phyloP scores from a whole-genome alignment of 1,284 basidiomycete genomes.

The Hymenochaete sp. region DNA sequence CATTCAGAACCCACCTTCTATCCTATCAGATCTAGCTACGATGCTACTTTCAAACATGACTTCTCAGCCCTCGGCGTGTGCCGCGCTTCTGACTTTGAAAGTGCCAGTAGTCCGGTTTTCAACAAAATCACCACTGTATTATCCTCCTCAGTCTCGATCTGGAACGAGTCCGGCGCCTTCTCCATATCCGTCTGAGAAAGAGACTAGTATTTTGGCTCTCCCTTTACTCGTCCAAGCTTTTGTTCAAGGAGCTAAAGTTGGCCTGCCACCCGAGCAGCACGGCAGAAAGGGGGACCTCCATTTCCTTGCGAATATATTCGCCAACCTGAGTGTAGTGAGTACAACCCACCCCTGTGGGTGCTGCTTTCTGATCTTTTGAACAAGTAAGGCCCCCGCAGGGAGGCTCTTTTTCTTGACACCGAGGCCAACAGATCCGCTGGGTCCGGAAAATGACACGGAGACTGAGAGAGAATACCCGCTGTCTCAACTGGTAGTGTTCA shows the following conservation, averaged over 20 bases:
- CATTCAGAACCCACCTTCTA: conserved; percentile 74
- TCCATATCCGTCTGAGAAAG: conserved; percentile 51
- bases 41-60: conserved; percentile 97
- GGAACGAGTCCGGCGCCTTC: conserved; percentile 60
- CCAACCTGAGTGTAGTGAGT: conserved; percentile 76
- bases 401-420: conserved; percentile 66
- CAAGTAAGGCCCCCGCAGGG: conserved; percentile 51
- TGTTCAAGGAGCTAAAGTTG: conserved; percentile 55
- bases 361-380: background rate
- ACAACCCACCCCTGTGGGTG: background rate
- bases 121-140: conserved; percentile 39
- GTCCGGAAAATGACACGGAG: conserved; percentile 24
- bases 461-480: conserved; percentile 65
- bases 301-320: conserved; percentile 88
- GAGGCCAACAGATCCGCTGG: conserved; percentile 34
- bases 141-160: conserved; percentile 66
- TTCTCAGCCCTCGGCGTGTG: conserved; percentile 64
- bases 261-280: conserved; percentile 35
- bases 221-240: conserved; percentile 83
- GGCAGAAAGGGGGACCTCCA: conserved; percentile 72
- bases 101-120: conserved; percentile 53
- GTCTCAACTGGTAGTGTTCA: conserved; percentile 75
- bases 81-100: conserved; percentile 57
- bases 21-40: conserved; percentile 87
- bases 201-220: conserved; percentile 53